These are phyloP conservation scores for Halenospora varia DNA, from an alignment of 495 filamentous ascomycete genomes.

Conservation along the genomic window DNA sequence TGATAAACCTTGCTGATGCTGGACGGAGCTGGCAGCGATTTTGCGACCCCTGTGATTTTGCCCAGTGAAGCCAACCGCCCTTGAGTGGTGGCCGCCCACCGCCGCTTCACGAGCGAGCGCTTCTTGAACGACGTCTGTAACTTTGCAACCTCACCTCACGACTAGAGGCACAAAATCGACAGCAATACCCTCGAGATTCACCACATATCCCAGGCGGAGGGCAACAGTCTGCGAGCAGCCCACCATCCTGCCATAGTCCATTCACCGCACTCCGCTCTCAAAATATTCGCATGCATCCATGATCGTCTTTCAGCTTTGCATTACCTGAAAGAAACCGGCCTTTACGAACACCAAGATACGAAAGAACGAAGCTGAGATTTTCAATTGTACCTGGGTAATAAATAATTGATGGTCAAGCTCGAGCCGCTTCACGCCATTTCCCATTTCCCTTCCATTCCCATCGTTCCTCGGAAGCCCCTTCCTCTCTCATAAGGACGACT, in stretches of 20 bases:
- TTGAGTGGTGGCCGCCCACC: too few relatives aligned
- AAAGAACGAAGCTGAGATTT: neutral
- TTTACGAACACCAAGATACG: neutral
- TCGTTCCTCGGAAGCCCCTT: too few relatives aligned
- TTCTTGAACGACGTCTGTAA: too few relatives aligned
- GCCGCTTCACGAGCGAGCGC: too few relatives aligned
- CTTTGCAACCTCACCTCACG: too few relatives aligned
- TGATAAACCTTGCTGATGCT: neutral
- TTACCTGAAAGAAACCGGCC: neutral
- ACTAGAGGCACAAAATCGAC: too few relatives aligned
- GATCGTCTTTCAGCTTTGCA: neutral
- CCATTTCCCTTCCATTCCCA: too few relatives aligned
- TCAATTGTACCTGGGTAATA: neutral
- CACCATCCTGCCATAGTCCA: neutral
- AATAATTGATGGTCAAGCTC: too few relatives aligned
- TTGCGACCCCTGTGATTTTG: neutral
- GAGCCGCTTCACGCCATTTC: too few relatives aligned
- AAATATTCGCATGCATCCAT: conserved; percentile 1
- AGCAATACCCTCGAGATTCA: too few relatives aligned
- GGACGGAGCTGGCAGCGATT: too few relatives aligned
- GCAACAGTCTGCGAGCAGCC: neutral
- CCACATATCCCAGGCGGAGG: neutral
- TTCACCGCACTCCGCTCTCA: neutral
- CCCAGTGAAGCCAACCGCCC: neutral
- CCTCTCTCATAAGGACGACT: too few relatives aligned